Base-by-base conservation (phyloP, 495 filamentous ascomycete genomes). In the Lasiosphaeria hispida region DNA sequence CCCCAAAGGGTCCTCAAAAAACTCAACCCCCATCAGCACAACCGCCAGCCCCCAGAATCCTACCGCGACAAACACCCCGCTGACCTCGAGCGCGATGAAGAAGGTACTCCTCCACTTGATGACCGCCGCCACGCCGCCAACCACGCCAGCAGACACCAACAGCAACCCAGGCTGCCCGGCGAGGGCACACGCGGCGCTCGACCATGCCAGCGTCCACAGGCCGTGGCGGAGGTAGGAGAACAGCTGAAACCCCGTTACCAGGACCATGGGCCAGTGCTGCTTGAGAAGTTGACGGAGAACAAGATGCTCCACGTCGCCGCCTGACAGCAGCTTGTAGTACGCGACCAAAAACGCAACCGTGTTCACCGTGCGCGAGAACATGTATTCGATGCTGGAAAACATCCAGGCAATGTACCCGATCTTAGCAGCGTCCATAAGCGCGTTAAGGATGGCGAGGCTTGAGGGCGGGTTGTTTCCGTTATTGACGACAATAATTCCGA, bases 1-100 rank as follows among this genome's bases (percentile, higher is more conserved):
- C 8, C 58, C 62, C 1, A 60, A n/a, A 18, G 60, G 56, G 51
- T 71, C 59, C 10, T 15, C 36, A 13, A 57, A 19, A 35, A 64
- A 63, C 54, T 65, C 64, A 11, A 44, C 6, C 3, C 14, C 58
- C 35, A 69, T 38, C n/a, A 72, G 9, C 7, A 38, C 42, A 0
- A 53, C n/a, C 10, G 30, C 42, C 10, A 55, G 17, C 2, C 50
- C 18, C 13, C 44, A 6, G 4, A 64, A 41, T 7, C 63, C 69
- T 2, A 49, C 3, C 0, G 59, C 62, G 0, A 72, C 43, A 61
- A 72, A 69, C 44, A 67, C 14, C 1, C 62, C 63, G 13, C 62
- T 63, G 7, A 70, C 34, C 62, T 72, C 53, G 23, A 72, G 50
- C 35, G 66, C 66, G n/a, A 72, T 69, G 41, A 53, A 69, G 48